Conservation (phyloP, 108 stramenopile species). For the Aurantiochytrium sp. region DNA sequence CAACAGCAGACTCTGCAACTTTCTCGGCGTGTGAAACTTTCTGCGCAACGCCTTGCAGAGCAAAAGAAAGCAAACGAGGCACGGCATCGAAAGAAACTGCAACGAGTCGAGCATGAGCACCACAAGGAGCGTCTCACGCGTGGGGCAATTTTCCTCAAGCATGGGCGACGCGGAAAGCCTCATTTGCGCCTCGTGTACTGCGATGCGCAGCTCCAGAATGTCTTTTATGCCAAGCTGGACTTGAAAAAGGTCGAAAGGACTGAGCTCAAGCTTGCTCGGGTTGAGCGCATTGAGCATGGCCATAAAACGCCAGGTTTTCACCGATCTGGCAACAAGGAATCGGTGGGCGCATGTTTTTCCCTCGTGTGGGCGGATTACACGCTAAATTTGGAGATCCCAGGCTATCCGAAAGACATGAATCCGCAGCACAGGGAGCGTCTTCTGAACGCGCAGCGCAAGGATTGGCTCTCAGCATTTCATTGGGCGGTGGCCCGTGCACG, state of each 20-base stretch:
- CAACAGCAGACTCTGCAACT: neutral
- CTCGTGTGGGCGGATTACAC: neutral
- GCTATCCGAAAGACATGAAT: neutral
- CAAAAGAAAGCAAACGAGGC: neutral
- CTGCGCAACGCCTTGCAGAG: neutral
- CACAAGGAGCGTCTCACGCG: neutral
- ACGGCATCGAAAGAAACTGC: neutral
- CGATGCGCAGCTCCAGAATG: neutral
- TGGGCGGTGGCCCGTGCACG: neutral
- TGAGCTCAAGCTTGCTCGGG: neutral
- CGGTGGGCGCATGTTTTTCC: neutral
- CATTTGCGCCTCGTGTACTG: neutral
- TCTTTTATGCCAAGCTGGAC: neutral
- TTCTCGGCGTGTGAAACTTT: neutral
- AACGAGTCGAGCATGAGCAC: neutral
- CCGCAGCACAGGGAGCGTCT: neutral
- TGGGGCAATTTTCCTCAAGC: neutral
- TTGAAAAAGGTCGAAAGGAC: neutral
- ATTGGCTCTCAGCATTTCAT: neutral
- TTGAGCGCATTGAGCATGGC: neutral
- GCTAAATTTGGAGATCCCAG: neutral
- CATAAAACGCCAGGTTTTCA: neutral
- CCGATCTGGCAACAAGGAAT: neutral
- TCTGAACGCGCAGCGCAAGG: neutral
- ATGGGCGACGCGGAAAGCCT: neutral